Evolutionary conservation across 2,329 filamentous ascomycete species (phyloP), one percentile per base, ranked within the genome.

Genomic region (Colletotrichum eleusines): DNA sequence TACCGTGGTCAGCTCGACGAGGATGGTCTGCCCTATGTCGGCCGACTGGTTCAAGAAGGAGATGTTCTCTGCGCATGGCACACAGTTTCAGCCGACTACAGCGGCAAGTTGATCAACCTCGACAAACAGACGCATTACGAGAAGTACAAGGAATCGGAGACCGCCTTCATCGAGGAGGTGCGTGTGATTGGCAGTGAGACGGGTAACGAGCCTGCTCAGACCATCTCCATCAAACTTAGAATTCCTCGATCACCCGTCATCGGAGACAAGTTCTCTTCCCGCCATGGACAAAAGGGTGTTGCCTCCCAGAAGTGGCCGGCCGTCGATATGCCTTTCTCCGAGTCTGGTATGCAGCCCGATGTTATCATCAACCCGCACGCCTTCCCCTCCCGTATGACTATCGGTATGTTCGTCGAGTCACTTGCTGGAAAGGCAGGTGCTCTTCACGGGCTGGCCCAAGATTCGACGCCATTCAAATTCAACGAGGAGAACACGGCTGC

Each of bases 361-460:
- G 88, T 97, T 77, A 99, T 99, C 82, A 99, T 99, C 86, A 99
- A 99, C 84, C 96, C 96, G 50, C 96, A 99, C 87, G 96, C 96
- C 78, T 99, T 99, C 88, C 96, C 96, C 9, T 98, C 95, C 55
- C 95, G 96, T 82, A 99, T 99, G 96, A 99, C 96, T 26, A 99
- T 99, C 79, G 96, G 96, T 78, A 98, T 98, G 94, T 98, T 99
- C 82, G 90, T 99, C 78, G 96, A 99, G 84, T 98, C 95, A 6
- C 88, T 99, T 63, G 96, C 96, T 12, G 96, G 96, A 72, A 99
- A 99, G 84, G 90, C 95, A 12, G 96, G 96, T 57, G 93, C 95
- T 18, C 88, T 99, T 44, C 96, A 99, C 80, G 96, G 96, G 57
- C 87, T 98, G n/a, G 93, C 96, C 0, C 96, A 98, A 81, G 96